phyloP scores from a whole-genome alignment of 2,329 filamentous ascomycete genomes.

The Lachnellula suecica region DNA sequence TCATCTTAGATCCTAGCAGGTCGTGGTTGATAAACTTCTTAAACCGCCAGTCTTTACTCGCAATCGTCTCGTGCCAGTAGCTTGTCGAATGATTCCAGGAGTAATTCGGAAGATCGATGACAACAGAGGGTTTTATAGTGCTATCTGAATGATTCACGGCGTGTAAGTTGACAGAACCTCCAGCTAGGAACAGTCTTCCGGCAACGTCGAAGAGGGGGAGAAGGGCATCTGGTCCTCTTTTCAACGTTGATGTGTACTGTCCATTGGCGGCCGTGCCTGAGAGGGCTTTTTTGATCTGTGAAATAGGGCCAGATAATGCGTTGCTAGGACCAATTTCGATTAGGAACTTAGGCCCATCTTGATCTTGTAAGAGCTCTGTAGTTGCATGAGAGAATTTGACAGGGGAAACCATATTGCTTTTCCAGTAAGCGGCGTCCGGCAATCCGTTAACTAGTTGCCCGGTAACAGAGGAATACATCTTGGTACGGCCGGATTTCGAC shows the following conservation, averaged over 20 bases:
- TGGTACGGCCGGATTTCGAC: not conserved
- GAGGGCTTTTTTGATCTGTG: slow-evolving; percentile 15
- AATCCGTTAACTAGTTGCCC: not conserved
- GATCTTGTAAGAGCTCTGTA: not conserved
- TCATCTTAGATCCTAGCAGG: slow-evolving; percentile 40
- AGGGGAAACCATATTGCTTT: not conserved
- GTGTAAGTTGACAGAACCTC: not conserved
- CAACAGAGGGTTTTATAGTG: not conserved
- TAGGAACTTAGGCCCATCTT: slow-evolving; percentile 1
- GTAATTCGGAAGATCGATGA: slow-evolving; percentile 43
- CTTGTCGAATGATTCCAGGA: slow-evolving; percentile 49
- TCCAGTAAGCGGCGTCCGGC: not conserved
- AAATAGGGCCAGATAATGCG: slow-evolving; percentile 31
- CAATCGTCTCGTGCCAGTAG: slow-evolving; percentile 52
- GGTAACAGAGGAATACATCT: slow-evolving; percentile 5
- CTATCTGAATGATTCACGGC: not conserved
- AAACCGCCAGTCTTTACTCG: slow-evolving; percentile 44
- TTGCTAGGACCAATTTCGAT: slow-evolving; percentile 35
- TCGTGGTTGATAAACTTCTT: slow-evolving; percentile 45
- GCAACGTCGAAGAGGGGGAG: not conserved
- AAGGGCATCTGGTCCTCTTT: not conserved
- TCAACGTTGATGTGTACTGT: not conserved
- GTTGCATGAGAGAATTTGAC: slow-evolving; percentile 2
- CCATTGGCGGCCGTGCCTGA: not conserved
- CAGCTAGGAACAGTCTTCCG: not conserved